Conservation (phyloP, 805 yeast genomes). For the Ogataea methylovora region DNA sequence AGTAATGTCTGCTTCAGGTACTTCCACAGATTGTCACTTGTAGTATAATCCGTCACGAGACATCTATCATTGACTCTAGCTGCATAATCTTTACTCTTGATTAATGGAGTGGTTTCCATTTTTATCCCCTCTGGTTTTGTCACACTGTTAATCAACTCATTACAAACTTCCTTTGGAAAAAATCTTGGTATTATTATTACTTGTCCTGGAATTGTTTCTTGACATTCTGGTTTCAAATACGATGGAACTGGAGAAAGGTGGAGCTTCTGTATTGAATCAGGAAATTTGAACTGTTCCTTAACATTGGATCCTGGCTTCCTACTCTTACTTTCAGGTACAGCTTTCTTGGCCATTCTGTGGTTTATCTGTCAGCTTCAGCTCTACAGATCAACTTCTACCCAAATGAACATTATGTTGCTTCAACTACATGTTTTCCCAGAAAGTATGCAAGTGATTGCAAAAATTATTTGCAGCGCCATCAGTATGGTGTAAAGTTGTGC, state of each 20-base stretch:
- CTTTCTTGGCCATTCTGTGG: too few species aligned
- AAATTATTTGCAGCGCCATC: too few species aligned
- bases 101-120: constrained; percentile 40
- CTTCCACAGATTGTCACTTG: constrained; percentile 35
- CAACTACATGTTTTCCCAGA: too few species aligned
- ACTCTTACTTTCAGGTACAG: too few species aligned
- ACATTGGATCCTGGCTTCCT: not conserved
- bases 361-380: too few species aligned
- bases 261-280: not conserved
- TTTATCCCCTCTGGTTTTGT: constrained; percentile 14
- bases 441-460: too few species aligned
- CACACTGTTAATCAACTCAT: constrained; percentile 27
- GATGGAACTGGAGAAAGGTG: not conserved
- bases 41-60: constrained; percentile 28
- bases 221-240: too few species aligned
- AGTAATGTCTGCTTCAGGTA: constrained; percentile 27
- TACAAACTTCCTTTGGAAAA: constrained; percentile 28
- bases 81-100: constrained; percentile 46
- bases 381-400: too few species aligned
- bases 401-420: too few species aligned
- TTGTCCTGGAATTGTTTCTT: constrained; percentile 26
- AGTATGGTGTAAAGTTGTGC: too few species aligned
- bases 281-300: not conserved
- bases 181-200: constrained; percentile 33
- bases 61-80: constrained; percentile 50